Evolutionary conservation across 2,329 filamentous ascomycete genomes (phyloP), one percentile per base, ranked within the genome.

Genomic region (Plenodomus biglobosus): DNA sequence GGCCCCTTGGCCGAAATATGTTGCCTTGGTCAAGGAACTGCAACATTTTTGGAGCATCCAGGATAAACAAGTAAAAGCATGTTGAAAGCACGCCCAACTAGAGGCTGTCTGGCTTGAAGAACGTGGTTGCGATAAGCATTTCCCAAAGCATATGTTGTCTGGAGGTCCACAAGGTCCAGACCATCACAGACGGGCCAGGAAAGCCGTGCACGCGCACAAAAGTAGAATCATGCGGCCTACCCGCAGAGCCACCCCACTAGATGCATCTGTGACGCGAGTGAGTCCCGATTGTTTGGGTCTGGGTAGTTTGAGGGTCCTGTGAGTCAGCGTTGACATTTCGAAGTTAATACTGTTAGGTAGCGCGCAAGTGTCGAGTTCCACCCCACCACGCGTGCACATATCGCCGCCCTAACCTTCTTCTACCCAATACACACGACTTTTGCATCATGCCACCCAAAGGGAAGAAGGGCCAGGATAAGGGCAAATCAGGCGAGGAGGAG

Each of bases 401-500:
- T 45, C 46, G 48, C 48, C 52, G 38, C 52, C 54, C 40, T 44
- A 34, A 44, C 40, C 22, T 40, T 46, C 43, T 42, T 48, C 42
- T 36, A 22, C 16, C 35, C 40, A 48, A 32, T 32, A 48, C 35
- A 42, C 11, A 34, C 16, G 38, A 24, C 34, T 21, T 36, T 20
- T 16, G 40, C 48, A 61, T 44, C 8, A 80, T 80, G 78, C 68
- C 76, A 30, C 76, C 77, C 2, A 80, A 79, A 60, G 67, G 66
- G 39, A 75, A 75, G 51, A 79, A 76, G 57, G 70, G 66, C 42
- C 65, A 75, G 44, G 62, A 68, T 21, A 69, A 69, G 54, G 50
- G 61, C 43, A 76, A 76, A 46, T 48, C 53, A 37, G 71, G 72
- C 27, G 78, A 84, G 35, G 83, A 85, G 53, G 78, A 83, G 66